A percentile compares a stretch with the other conserved stretches of the same genome.
Evolutionary conservation across 306 rosid species (phyloP).

Genomic region (Geum urbanum): DNA sequence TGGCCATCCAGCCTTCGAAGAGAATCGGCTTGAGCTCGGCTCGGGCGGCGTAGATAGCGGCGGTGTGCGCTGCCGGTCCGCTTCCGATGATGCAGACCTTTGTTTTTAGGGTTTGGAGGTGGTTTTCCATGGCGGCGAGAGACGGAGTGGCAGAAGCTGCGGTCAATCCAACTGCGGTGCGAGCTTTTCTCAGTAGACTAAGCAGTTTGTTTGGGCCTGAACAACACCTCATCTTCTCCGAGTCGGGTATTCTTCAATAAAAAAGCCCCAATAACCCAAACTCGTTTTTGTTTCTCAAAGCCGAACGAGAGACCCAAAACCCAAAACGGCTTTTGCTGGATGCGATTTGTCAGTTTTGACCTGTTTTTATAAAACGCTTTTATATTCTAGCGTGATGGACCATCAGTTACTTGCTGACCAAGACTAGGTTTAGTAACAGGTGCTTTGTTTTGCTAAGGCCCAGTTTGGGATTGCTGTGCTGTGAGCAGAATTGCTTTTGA

Average conservation of each 20-base stretch:
- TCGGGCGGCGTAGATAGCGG: slow-evolving; percentile 78
- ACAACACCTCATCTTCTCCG: slow-evolving; percentile 8
- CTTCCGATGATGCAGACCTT: slow-evolving; percentile 81
- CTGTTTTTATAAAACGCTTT: neutral
- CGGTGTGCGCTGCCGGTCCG: slow-evolving; percentile 85
- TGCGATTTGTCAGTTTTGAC: no score
- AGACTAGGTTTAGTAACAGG: neutral
- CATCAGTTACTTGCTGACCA: neutral
- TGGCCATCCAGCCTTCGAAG: slow-evolving; percentile 92
- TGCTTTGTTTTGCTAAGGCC: neutral
- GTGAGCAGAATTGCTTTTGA: no score
- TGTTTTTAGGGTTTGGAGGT: slow-evolving; percentile 40
- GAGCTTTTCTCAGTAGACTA: slow-evolving; percentile 30
- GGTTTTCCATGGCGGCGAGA: slow-evolving; percentile 32
- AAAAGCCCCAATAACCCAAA: no score
- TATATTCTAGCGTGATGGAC: no score
- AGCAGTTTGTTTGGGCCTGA: slow-evolving; percentile 12
- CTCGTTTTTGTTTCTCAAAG: no score
- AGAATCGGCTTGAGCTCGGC: slow-evolving; percentile 81
- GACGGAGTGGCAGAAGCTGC: slow-evolving; percentile 22
- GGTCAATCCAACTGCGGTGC: slow-evolving; percentile 22
- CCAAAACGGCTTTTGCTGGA: no score
- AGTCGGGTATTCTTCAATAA: neutral
- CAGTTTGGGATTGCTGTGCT: no score
- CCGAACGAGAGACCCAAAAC: no score